Conservation (phyloP, 495 filamentous ascomycete species). For the Penicillium daleae region DNA sequence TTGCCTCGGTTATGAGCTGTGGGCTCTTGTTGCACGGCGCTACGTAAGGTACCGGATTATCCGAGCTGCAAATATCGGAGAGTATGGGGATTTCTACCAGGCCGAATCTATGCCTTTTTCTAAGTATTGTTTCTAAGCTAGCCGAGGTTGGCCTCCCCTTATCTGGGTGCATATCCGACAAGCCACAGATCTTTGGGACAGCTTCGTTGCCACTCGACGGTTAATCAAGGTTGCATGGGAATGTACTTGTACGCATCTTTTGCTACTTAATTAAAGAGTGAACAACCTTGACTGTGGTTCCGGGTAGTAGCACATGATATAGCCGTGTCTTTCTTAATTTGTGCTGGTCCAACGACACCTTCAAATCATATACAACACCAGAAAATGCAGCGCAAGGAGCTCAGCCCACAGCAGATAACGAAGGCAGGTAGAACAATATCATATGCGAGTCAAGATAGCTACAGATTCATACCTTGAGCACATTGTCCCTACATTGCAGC, state of each 20-base stretch:
- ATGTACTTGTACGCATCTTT: neutral
- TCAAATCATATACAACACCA: neutral
- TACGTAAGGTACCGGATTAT: conserved; percentile 1
- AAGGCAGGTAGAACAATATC: neutral
- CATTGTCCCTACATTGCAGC: neutral
- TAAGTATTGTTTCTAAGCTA: neutral
- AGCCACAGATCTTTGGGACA: neutral
- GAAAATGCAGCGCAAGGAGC: neutral
- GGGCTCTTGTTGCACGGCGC: neutral
- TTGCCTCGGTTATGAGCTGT: neutral
- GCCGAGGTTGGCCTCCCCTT: neutral
- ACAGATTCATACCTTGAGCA: neutral
- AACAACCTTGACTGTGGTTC: neutral
- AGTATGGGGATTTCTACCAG: neutral
- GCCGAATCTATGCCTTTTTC: neutral
- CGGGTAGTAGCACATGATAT: neutral
- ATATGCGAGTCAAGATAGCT: neutral
- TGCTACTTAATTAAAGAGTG: neutral
- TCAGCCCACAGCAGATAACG: neutral
- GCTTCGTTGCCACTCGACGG: neutral
- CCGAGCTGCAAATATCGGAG: neutral
- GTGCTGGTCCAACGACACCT: neutral
- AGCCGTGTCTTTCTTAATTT: neutral
- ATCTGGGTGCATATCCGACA: neutral
- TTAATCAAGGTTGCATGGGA: neutral